Evolutionary conservation across 345 rosid species (phyloP).

Genomic region (Populus tremula): DNA sequence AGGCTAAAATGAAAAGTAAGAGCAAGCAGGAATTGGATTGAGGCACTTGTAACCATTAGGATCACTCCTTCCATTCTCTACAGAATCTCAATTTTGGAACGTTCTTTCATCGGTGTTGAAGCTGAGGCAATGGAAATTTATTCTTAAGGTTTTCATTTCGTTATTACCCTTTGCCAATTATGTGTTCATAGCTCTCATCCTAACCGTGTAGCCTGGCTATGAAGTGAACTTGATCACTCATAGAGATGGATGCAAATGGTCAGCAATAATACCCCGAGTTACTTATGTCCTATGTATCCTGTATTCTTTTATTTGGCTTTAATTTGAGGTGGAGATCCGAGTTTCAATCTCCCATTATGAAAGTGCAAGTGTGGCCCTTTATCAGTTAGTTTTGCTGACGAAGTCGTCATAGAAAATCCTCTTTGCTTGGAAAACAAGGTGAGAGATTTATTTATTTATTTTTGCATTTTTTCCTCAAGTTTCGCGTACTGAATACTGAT

Average conservation of each 20-base stretch:
- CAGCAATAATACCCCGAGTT: not conserved
- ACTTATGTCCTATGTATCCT: not conserved
- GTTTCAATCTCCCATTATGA: not conserved
- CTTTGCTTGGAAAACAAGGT: not conserved
- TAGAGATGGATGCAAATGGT: not conserved
- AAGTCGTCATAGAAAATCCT: not conserved
- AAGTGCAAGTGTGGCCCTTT: not conserved
- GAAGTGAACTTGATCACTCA: not conserved
- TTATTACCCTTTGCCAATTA: not conserved
- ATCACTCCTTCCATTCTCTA: conserved; percentile 15
- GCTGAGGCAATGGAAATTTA: conserved; percentile 15
- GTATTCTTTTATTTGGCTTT: not conserved
- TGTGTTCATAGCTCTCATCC: not conserved
- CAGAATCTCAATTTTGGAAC: conserved; percentile 27
- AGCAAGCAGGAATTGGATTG: conserved; percentile 68
- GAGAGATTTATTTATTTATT: no score
- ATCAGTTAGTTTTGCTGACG: not conserved
- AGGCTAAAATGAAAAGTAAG: conserved; percentile 95
- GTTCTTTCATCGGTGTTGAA: conserved; percentile 1
- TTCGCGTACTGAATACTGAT: no score
- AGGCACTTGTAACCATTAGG: conserved; percentile 14
- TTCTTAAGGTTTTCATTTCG: not conserved
- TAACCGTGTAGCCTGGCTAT: not conserved
- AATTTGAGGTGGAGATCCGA: not conserved
- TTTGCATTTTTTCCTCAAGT: no score